phyloP scores from a whole-genome alignment of 139 green algal genomes.

The Dunaliella primolecta region DNA sequence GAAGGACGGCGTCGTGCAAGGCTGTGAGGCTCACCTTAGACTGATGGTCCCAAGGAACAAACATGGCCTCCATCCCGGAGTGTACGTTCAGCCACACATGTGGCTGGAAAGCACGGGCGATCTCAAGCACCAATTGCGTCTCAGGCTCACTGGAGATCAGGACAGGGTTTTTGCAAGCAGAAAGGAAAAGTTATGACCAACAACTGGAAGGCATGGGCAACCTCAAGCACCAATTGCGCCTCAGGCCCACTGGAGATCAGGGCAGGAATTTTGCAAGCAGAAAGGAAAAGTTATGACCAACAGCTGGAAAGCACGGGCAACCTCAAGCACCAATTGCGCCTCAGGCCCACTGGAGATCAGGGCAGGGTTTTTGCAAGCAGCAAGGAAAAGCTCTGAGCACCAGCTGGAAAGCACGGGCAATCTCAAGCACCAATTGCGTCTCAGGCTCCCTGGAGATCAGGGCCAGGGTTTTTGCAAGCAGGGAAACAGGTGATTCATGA shows the following conservation, averaged over 20 bases:
- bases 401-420: conserved; percentile 62
- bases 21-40: no score
- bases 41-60: conserved; percentile 92
- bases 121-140: conserved; percentile 55
- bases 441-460: conserved; percentile 95
- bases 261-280: no score
- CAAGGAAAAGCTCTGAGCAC: no score
- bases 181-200: no score
- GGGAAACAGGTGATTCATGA: no score
- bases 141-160: conserved; percentile 95
- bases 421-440: conserved; percentile 55
- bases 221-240: conserved; percentile 55
- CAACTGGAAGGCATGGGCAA: conserved; percentile 62
- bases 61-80: conserved; percentile 95
- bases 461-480: no score
- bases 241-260: conserved; percentile 95
- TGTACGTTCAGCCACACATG: conserved; percentile 95
- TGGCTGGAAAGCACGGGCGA: conserved; percentile 68
- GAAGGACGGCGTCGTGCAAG: no score
- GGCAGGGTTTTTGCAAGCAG: no score
- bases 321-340: conserved; percentile 55
- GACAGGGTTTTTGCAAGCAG: no score
- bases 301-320: conserved; percentile 62
- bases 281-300: no score
- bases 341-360: conserved; percentile 95